These are phyloP conservation scores for Jaapia argillacea DNA, from an alignment of 768 basidiomycete genomes.

Conservation along the genomic window DNA sequence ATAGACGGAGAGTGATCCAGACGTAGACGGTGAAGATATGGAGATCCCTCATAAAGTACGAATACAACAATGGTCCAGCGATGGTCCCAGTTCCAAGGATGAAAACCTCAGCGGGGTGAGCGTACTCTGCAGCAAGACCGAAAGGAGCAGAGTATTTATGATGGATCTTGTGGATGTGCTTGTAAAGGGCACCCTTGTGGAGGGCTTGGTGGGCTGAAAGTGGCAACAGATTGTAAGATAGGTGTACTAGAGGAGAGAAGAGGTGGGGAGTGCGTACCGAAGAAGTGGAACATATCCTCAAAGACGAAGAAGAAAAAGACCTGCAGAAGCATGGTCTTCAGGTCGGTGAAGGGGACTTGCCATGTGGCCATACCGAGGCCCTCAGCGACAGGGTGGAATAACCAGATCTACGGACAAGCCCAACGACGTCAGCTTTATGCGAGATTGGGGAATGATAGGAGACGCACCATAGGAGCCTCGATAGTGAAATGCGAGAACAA, in stretches of 20 bases:
- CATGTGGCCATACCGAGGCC: conserved; percentile 83
- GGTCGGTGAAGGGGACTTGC: conserved; percentile 84
- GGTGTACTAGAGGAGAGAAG: background rate
- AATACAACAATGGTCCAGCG: conserved; percentile 79
- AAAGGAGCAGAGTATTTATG: conserved; percentile 97
- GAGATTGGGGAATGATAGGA: too few species aligned
- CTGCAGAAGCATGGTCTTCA: conserved; percentile 62
- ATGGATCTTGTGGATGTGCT: conserved; percentile 93
- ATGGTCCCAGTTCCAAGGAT: conserved; percentile 92
- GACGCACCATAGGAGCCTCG: conserved; percentile 70
- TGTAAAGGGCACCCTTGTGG: conserved; percentile 79
- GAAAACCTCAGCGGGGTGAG: conserved; percentile 93
- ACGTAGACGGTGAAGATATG: conserved; percentile 91
- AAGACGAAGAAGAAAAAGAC: conserved; percentile 87
- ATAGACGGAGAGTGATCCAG: conserved; percentile 90
- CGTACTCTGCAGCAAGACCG: conserved; percentile 95
- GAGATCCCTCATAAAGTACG: conserved; percentile 61
- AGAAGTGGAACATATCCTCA: conserved; percentile 93
- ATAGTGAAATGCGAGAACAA: conserved; percentile 93
- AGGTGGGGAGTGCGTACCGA: conserved; percentile 36
- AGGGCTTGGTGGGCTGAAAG: conserved; percentile 75
- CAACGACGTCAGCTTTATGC: background rate
- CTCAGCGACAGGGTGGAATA: conserved; percentile 88
- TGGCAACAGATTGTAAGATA: background rate
- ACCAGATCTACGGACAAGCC: conserved; percentile 77